These are phyloP conservation scores for Vitis riparia DNA, from an alignment of 164 flowering plant species.

Conservation along the genomic window DNA sequence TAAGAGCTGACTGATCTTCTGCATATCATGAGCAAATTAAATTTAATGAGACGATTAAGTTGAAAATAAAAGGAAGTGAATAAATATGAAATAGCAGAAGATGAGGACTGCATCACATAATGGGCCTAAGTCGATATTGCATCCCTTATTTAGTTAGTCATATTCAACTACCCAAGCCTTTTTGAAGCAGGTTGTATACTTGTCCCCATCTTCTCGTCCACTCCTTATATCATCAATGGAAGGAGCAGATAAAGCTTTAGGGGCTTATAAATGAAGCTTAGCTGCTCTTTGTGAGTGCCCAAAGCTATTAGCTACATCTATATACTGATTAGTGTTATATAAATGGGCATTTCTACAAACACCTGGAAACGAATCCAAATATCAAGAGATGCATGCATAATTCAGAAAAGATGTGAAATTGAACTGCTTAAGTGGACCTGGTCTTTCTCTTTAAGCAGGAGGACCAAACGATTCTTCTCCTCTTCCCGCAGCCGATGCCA, in stretches of 20 bases:
- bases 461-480: not conserved
- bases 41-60: not conserved
- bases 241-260: too few relatives aligned
- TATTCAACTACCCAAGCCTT: too few relatives aligned
- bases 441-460: constrained; percentile 23
- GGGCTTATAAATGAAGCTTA: too few relatives aligned
- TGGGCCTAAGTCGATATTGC: too few relatives aligned
- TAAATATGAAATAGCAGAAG: not conserved
- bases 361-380: not conserved
- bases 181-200: too few relatives aligned
- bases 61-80: not conserved
- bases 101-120: too few relatives aligned
- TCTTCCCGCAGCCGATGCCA: constrained; percentile 15
- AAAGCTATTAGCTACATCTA: not conserved
- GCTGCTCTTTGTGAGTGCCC: not conserved
- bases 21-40: constrained; percentile 1
- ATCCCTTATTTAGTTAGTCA: too few relatives aligned
- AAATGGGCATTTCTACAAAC: constrained; percentile 7
- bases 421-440: constrained; percentile 12
- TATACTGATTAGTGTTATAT: not conserved
- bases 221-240: too few relatives aligned
- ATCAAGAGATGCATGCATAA: too few relatives aligned
- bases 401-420: not conserved
- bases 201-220: too few relatives aligned
- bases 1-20: constrained; percentile 27